Base-by-base conservation (phyloP, 2,329 filamentous ascomycete species). In the Zymoseptoria ardabiliae region DNA sequence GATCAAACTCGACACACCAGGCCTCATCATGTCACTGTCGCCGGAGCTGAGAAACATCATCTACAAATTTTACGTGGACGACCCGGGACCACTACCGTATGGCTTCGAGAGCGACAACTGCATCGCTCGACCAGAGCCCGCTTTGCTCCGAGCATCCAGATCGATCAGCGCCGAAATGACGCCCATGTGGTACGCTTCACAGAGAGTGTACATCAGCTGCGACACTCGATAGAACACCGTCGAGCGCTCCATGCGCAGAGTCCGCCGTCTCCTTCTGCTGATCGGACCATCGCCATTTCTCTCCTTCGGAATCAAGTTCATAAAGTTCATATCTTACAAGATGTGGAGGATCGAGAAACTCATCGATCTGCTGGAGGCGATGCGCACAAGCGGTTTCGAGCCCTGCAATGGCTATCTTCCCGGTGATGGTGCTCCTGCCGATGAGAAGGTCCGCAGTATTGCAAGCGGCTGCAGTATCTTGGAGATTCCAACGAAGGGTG, bases 361-460 rank as follows among this genome's bases (percentile, higher is more conserved):
- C 9, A 25, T 59, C 8, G 57, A 54, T 4, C 25, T 64, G 6
- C 55, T 62, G 10, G 55, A 61, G 28, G 22, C 59, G 20, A 62
- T 64, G 56, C 55, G 60, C 23, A 52, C 25, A 17, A 57, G 48
- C 17, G 53, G 58, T 9, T 64, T 61, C 17, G 62, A 63, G 49
- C 61, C 61, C 19, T 53, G 57, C 25, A 53, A 45, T 13, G 20
- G 20, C 9, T 54, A 51, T 20, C 7, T 50, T n/a, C 19, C 23
- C 49, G 51, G 28, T 10, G 57, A 63, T 28, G 22, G n/a, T 7
- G 53, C 61, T 10, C 55, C 58, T 3, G 52, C 56, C 20, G 54
- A 58, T 49, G 56, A 63, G 23, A 65, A 60, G 49, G 50, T 62
- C 3, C 56, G 59, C 49, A 58, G 59, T 21, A 56, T 58, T 20